Evolutionary conservation across 345 rosid genomes (phyloP), one percentile per base, ranked within the genome.

Genomic region (Theobroma cacao): DNA sequence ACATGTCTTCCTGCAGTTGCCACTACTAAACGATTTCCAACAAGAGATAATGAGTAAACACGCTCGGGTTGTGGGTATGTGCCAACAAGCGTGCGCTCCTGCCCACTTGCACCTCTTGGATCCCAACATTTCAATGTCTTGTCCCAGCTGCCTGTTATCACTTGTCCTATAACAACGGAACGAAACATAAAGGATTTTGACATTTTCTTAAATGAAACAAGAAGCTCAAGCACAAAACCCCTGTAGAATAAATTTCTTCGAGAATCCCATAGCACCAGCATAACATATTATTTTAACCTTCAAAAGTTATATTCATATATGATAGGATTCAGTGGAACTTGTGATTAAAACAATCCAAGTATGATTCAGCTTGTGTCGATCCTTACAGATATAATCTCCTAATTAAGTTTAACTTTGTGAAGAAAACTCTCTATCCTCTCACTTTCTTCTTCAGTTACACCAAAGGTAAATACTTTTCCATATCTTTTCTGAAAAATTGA

Each of bases 1-100:
- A 95, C 97, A 76, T 93, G 97, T 80, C 97, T 91, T 81, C 98
- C 98, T 65, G 99, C 98, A 72, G 95, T 95, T 71, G 97, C 99
- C 74, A 93, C 99, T 30, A 93, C 99, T 66, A 95, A 76, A 79
- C 92, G 96, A 59, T 93, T 92, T 56, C 99, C 98, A 82, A 90
- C 98, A 60, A 92, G 94, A 74, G 98, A 95, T 41, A 93, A 77
- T 7, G 99, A 95, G 87, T 95, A 91, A 66, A 95, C 98, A 78
- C 99, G 97, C 84, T 95, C 98, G 53, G 97, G 98, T 80, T 95
- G 98, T 53, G 80, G 85, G 79, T 93, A 95, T 58, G 96, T 88
- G 70, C 97, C 99, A 9, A 95, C 92, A 67, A 92, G 92, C 71
- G 96, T 90, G 17, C 87, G 89, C 38, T 95, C 96, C 75, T 87